Percentiles rank a stretch among this genome's conserved stretches.
Evolutionary conservation across 2,329 filamentous ascomycete species (phyloP).

Genomic region (Raffaelea albimanens): DNA sequence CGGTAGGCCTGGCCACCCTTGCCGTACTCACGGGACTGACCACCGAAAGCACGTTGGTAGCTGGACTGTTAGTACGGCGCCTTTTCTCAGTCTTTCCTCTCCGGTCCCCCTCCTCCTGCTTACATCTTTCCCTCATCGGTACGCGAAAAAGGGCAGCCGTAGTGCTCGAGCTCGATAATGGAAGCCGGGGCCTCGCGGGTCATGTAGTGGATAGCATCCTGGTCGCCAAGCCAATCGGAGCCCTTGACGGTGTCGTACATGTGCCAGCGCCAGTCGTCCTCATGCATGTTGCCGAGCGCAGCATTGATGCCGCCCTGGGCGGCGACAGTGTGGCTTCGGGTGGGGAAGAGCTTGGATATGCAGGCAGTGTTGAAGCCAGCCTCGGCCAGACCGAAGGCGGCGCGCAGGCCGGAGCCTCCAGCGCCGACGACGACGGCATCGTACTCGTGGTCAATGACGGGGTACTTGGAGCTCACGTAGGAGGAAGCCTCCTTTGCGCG

Average conservation of each 20-base stretch:
- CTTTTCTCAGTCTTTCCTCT: neutral
- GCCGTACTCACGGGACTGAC: slow-evolving; percentile 88
- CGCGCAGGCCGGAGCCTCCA: slow-evolving; percentile 71
- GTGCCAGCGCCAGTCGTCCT: slow-evolving; percentile 98
- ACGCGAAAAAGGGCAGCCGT: slow-evolving; percentile 92
- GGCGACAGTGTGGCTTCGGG: slow-evolving; percentile 75
- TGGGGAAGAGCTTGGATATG: slow-evolving; percentile 81
- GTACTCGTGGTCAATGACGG: slow-evolving; percentile 97
- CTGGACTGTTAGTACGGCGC: slow-evolving; percentile 26
- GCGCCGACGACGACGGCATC: slow-evolving; percentile 92
- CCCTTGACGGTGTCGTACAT: slow-evolving; percentile 99
- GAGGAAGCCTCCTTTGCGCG: slow-evolving; percentile 89
- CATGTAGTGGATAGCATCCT: slow-evolving; percentile 98
- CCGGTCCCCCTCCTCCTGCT: slow-evolving; percentile 20
- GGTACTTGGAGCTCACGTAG: slow-evolving; percentile 82
- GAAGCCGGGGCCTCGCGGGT: slow-evolving; percentile 85
- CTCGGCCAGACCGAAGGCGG: slow-evolving; percentile 78
- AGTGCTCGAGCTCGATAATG: slow-evolving; percentile 93
- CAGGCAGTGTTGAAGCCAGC: slow-evolving; percentile 85
- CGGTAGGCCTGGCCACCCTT: slow-evolving; percentile 98
- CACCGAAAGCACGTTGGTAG: slow-evolving; percentile 97
- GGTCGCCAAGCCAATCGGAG: slow-evolving; percentile 93
- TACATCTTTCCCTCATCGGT: slow-evolving; percentile 94
- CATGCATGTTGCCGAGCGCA: slow-evolving; percentile 89
- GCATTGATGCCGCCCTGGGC: slow-evolving; percentile 81